These are phyloP conservation scores for Plantago coronopus DNA, from an alignment of 305 asterid species.

Conservation along the genomic window DNA sequence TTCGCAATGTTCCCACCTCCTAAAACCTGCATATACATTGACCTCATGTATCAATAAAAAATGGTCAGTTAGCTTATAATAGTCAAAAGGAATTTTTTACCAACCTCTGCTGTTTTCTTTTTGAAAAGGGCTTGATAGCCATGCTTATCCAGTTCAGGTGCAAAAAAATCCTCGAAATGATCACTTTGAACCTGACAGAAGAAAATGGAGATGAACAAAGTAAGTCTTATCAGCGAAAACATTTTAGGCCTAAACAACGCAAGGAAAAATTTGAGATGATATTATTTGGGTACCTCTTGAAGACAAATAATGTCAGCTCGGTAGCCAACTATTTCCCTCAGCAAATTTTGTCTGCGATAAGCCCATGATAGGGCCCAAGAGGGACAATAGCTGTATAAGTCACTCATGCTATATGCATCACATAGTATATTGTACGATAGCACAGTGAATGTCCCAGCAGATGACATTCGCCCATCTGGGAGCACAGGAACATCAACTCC, in stretches of 20 bases:
- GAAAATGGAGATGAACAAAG: constrained; percentile 15
- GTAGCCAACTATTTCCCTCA: constrained; percentile 90
- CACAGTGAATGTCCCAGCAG: constrained; percentile 81
- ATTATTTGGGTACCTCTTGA: constrained; percentile 68
- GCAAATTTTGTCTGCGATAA: constrained; percentile 83
- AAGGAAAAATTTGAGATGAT: constrained; percentile 9
- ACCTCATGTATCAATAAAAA: constrained; percentile 21
- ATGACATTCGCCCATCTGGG: constrained; percentile 49
- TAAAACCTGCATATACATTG: constrained; percentile 51
- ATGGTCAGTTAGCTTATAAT: constrained; percentile 6
- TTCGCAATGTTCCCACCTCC: constrained; percentile 43
- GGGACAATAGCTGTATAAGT: constrained; percentile 82
- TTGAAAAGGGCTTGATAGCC: constrained; percentile 89
- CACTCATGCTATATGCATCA: constrained; percentile 67
- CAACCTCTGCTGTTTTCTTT: constrained; percentile 81
- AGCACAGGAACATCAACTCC: constrained; percentile 65
- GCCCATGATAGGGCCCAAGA: constrained; percentile 99
- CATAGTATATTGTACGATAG: constrained; percentile 89
- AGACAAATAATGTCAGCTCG: constrained; percentile 92
- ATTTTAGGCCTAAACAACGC: neutral
- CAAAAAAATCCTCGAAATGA: constrained; percentile 86
- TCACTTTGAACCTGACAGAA: constrained; percentile 75
- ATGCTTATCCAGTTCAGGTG: constrained; percentile 95
- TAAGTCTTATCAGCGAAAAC: constrained; percentile 1
- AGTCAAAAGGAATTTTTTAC: constrained; percentile 24